Conservation (phyloP, 2,329 filamentous ascomycete species). For the Aaosphaeria pasadenensis region DNA sequence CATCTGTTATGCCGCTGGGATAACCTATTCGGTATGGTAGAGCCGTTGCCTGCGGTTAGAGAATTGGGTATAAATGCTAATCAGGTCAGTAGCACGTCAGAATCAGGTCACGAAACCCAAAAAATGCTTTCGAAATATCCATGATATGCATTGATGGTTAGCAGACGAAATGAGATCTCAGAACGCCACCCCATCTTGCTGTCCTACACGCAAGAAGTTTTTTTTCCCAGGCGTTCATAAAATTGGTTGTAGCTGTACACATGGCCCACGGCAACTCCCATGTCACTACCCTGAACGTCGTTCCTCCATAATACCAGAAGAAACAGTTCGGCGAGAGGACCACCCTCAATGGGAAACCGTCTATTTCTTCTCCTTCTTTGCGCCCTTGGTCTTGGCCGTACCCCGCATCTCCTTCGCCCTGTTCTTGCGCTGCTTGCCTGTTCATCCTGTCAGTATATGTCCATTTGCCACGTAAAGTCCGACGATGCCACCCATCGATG, state of each 20-base stretch:
- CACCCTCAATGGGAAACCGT: conserved; percentile 25
- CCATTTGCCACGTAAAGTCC: neutral
- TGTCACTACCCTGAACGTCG: conserved; percentile 10
- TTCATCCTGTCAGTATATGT: conserved; percentile 34
- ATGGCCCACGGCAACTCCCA: conserved; percentile 35
- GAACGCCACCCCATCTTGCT: conserved; percentile 37
- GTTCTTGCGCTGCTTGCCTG: conserved; percentile 99
- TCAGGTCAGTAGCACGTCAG: neutral
- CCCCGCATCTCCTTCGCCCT: conserved; percentile 97
- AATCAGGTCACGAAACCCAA: neutral
- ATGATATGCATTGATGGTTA: conserved; percentile 42
- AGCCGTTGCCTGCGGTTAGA: no score
- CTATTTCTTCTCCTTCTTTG: conserved; percentile 80
- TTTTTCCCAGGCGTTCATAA: conserved; percentile 35
- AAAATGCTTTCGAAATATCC: conserved; percentile 26
- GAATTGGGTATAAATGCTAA: no score
- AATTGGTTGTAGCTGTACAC: conserved; percentile 29
- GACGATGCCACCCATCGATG: neutral
- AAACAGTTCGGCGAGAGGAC: conserved; percentile 25
- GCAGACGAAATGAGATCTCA: conserved; percentile 34
- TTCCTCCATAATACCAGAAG: conserved; percentile 20
- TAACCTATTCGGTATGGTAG: no score
- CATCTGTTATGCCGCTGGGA: no score
- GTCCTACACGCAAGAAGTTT: conserved; percentile 28
- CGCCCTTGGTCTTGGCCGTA: conserved; percentile 97